phyloP scores from a whole-genome alignment of 2,329 filamentous ascomycete species.

The Trichoderma arundinaceum region DNA sequence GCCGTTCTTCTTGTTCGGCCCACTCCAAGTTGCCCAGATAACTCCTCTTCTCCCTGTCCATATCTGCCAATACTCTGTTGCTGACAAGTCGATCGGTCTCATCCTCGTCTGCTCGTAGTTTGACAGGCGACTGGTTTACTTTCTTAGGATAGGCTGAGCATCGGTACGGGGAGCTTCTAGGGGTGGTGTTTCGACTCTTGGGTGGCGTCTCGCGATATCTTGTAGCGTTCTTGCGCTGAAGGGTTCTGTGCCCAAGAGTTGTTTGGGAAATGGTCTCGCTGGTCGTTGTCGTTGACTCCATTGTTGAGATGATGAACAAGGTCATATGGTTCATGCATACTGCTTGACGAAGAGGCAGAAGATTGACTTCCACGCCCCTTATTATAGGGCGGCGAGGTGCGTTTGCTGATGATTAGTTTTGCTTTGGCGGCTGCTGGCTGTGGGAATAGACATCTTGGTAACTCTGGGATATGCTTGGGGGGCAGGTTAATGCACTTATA shows the following conservation, averaged over 20 bases:
- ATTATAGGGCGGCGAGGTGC: background rate
- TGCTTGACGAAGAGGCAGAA: background rate
- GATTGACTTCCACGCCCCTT: background rate
- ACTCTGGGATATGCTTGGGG: background rate
- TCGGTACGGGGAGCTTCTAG: background rate
- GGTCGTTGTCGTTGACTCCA: background rate
- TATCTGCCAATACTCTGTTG: constrained; percentile 41
- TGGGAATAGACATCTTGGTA: background rate
- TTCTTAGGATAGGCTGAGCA: background rate
- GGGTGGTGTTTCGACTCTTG: background rate
- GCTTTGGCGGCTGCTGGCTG: background rate
- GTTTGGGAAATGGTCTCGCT: background rate
- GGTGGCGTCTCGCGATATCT: background rate
- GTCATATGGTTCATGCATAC: background rate
- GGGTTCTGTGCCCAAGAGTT: background rate
- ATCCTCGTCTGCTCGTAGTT: background rate
- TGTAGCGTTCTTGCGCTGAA: background rate
- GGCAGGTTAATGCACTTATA: background rate
- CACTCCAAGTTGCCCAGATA: constrained; percentile 55
- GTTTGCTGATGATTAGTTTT: constrained; percentile 7
- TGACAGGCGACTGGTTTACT: background rate
- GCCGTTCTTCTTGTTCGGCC: constrained; percentile 55
- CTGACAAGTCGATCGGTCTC: background rate
- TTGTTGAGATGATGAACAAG: background rate
- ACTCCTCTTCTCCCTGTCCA: constrained; percentile 51